Conservation (phyloP, 257 asterid species). For the Sherardia arvensis region DNA sequence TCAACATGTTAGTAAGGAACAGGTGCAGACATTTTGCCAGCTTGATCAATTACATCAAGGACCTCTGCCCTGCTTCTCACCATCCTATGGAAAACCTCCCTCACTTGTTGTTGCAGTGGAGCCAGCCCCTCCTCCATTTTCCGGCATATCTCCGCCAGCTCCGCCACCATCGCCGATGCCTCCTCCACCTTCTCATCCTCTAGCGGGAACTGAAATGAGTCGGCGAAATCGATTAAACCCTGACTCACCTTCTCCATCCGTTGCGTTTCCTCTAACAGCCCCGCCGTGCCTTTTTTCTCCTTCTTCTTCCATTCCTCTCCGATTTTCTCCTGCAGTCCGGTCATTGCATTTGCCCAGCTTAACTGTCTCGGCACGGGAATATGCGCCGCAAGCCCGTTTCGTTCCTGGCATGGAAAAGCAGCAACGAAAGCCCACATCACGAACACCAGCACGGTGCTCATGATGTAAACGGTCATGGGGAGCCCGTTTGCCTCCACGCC, state of each 20-base stretch:
- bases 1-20: slow-evolving; percentile 47
- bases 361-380: slow-evolving; percentile 40
- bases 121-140: slow-evolving; percentile 79
- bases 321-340: slow-evolving; percentile 62
- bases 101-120: slow-evolving; percentile 62
- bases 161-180: slow-evolving; percentile 48
- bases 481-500: slow-evolving; percentile 54
- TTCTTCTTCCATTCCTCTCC: slow-evolving; percentile 86
- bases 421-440: slow-evolving; percentile 88
- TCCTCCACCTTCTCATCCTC: slow-evolving; percentile 63
- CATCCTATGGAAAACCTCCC: slow-evolving; percentile 89
- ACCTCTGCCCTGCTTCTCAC: slow-evolving; percentile 83
- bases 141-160: slow-evolving; percentile 57
- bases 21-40: slow-evolving; percentile 46
- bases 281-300: slow-evolving; percentile 68
- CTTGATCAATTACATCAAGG: slow-evolving; percentile 71
- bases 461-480: slow-evolving; percentile 49
- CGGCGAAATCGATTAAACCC: slow-evolving; percentile 46
- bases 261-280: slow-evolving; percentile 67
- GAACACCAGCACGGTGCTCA: slow-evolving; percentile 52
- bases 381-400: slow-evolving; percentile 53
- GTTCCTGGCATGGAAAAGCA: slow-evolving; percentile 79
- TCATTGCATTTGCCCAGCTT: slow-evolving; percentile 61
- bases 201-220: slow-evolving; percentile 51
- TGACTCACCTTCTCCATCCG: slow-evolving; percentile 68